Percentiles rank a stretch among this genome's conserved stretches.
phyloP scores from a whole-genome alignment of 2,329 filamentous ascomycete species.

The Alternaria consortialis region DNA sequence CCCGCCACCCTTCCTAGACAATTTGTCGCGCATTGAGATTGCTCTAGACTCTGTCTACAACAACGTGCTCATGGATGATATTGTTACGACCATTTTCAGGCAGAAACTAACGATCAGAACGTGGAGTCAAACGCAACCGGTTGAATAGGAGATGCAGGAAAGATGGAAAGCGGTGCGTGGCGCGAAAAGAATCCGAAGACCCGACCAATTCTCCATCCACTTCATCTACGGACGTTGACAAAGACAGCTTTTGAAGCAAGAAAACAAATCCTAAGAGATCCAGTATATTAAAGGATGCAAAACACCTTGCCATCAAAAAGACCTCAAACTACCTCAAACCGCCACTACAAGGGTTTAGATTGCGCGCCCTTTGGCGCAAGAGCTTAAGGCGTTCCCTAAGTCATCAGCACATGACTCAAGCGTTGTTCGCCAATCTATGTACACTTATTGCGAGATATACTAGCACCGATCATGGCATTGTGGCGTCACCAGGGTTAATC shows the following conservation, averaged over 20 bases:
- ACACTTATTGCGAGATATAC: neutral
- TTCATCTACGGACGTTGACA: neutral
- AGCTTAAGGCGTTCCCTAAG: neutral
- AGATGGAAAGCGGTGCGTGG: neutral
- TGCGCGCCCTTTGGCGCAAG: neutral
- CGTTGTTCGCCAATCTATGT: neutral
- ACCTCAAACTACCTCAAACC: slow-evolving; percentile 6
- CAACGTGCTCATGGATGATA: neutral
- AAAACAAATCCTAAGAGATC: neutral
- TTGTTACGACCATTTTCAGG: neutral
- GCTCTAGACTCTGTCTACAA: neutral
- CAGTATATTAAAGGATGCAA: neutral
- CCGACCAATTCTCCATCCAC: neutral
- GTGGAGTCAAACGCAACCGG: neutral
- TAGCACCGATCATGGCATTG: neutral
- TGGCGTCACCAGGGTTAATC: neutral
- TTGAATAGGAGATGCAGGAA: neutral
- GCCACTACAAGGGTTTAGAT: slow-evolving; percentile 4
- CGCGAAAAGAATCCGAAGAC: neutral
- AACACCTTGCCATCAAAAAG: neutral
- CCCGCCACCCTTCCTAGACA: neutral
- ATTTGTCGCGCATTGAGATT: neutral
- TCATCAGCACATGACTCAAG: neutral
- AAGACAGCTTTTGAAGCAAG: neutral
- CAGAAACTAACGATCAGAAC: neutral